Conservation (phyloP, 2,329 filamentous ascomycete species). For the Blastomyces percursus region DNA sequence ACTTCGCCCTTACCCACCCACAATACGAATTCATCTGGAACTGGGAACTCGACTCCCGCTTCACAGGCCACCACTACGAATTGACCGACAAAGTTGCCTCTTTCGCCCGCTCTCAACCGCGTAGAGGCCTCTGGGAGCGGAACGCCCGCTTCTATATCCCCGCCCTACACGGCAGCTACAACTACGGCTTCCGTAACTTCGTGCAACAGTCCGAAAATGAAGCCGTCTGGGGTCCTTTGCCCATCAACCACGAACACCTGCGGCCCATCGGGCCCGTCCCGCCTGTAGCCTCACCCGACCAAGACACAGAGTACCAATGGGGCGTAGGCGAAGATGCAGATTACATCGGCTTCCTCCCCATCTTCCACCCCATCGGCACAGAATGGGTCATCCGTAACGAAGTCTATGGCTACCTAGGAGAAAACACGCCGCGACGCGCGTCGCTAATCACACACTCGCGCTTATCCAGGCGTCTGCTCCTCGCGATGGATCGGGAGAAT, state of each 20-base stretch:
- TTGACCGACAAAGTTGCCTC: slow-evolving; percentile 55
- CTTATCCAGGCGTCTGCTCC: slow-evolving; percentile 58
- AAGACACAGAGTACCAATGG: slow-evolving; percentile 59
- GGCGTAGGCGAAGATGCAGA: slow-evolving; percentile 67
- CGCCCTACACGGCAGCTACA: slow-evolving; percentile 40
- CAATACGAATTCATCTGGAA: slow-evolving; percentile 79
- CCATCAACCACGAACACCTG: slow-evolving; percentile 46
- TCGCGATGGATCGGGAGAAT: slow-evolving; percentile 69
- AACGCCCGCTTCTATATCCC: slow-evolving; percentile 48
- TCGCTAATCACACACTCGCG: slow-evolving; percentile 71
- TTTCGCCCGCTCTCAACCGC: slow-evolving; percentile 44
- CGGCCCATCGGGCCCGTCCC: slow-evolving; percentile 53
- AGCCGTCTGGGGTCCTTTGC: slow-evolving; percentile 56
- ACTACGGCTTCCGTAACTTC: slow-evolving; percentile 14
- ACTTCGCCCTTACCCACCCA: slow-evolving; percentile 63
- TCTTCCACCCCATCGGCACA: slow-evolving; percentile 62
- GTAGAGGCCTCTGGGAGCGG: slow-evolving; percentile 50
- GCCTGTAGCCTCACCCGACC: slow-evolving; percentile 45
- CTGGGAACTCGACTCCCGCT: slow-evolving; percentile 74
- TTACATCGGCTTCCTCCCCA: slow-evolving; percentile 63
- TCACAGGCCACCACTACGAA: slow-evolving; percentile 72
- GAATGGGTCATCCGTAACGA: slow-evolving; percentile 48
- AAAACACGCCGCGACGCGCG: slow-evolving; percentile 53
- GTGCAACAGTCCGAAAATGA: slow-evolving; percentile 34
- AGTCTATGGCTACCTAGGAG: slow-evolving; percentile 30